Conservation (phyloP, 1,284 basidiomycete genomes). For the Fomitopsis pinicola region DNA sequence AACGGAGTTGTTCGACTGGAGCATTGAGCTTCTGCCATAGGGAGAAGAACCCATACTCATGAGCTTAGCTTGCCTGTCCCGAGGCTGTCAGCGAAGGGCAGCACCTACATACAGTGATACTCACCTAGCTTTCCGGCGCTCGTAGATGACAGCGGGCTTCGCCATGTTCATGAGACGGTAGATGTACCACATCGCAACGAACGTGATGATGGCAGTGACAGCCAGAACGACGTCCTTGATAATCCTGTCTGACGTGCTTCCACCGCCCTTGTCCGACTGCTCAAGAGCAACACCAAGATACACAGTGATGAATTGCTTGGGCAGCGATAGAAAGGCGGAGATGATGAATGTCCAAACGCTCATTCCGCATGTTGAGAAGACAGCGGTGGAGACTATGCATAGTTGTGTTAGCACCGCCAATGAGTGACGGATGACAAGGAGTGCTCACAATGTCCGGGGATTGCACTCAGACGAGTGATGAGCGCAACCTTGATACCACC, state of each 20-base stretch:
- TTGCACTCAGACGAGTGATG: slow-evolving; percentile 72
- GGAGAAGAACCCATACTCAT: slow-evolving; percentile 29
- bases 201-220: slow-evolving; percentile 67
- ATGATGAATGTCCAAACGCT: slow-evolving; percentile 64
- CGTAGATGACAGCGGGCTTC: slow-evolving; percentile 72
- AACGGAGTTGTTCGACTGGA: slow-evolving; percentile 24
- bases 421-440: not conserved
- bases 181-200: slow-evolving; percentile 83
- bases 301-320: slow-evolving; percentile 74
- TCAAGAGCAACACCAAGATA: slow-evolving; percentile 70
- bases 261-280: slow-evolving; percentile 33
- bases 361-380: slow-evolving; percentile 82
- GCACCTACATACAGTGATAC: slow-evolving; percentile 9
- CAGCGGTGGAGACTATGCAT: slow-evolving; percentile 55
- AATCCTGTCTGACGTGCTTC: slow-evolving; percentile 45
- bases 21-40: slow-evolving; percentile 22
- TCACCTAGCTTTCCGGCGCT: slow-evolving; percentile 64
- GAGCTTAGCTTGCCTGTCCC: slow-evolving; percentile 44
- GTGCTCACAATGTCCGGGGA: slow-evolving; percentile 68
- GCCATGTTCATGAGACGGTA: slow-evolving; percentile 70
- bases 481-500: slow-evolving; percentile 79
- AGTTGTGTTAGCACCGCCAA: not conserved
- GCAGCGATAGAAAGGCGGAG: slow-evolving; percentile 71
- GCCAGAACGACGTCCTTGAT: slow-evolving; percentile 62
- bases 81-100: not conserved